Evolutionary conservation across 2,329 filamentous ascomycete species (phyloP).

Genomic region (Sporothrix luriei): DNA sequence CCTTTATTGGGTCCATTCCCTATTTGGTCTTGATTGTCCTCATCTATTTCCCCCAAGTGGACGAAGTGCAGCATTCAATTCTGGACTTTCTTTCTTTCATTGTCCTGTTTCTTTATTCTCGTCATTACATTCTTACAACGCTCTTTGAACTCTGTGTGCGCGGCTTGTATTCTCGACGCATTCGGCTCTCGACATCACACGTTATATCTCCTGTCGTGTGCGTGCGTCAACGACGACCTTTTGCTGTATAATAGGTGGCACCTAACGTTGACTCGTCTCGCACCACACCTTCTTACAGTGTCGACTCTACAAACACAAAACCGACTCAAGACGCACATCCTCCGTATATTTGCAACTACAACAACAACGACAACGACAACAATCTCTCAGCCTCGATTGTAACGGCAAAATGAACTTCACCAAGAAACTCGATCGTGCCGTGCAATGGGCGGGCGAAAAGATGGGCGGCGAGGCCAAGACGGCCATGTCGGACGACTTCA

Average conservation of each 20-base stretch:
- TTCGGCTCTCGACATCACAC: background rate
- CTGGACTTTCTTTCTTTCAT: background rate
- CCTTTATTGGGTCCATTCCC: constrained; percentile 20
- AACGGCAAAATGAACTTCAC: constrained; percentile 55
- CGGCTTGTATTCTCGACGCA: constrained; percentile 8
- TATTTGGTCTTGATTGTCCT: constrained; percentile 1
- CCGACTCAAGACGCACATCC: background rate
- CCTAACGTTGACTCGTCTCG: background rate
- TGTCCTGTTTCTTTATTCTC: constrained; percentile 8
- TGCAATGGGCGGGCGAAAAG: constrained; percentile 97
- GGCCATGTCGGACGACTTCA: constrained; percentile 86
- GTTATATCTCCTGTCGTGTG: background rate
- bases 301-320: background rate
- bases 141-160: background rate
- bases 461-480: constrained; percentile 93
- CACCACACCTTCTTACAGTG: background rate
- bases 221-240: background rate
- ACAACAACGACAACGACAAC: background rate
- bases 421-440: constrained; percentile 93
- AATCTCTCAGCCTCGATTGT: background rate
- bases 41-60: background rate
- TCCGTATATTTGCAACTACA: background rate
- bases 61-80: background rate
- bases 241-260: background rate
- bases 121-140: background rate